Evolutionary conservation across 2,329 filamentous ascomycete genomes (phyloP).

Genomic region (Akanthomyces uredinophilus): DNA sequence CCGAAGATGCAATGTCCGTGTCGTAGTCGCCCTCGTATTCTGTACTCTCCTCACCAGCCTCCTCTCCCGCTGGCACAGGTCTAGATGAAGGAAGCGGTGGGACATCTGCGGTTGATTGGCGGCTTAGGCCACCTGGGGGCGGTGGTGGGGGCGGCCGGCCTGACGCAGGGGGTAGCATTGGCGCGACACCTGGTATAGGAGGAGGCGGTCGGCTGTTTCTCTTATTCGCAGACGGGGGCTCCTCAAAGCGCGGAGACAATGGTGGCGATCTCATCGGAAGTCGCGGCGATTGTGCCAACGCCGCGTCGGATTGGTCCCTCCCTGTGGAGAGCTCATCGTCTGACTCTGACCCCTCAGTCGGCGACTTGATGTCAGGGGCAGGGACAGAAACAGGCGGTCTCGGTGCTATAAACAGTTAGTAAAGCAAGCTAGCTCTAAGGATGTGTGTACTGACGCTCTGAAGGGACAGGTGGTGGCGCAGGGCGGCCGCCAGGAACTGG

Average conservation of each 20-base stretch:
- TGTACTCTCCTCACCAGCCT: conserved; percentile 72
- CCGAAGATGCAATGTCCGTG: conserved; percentile 91
- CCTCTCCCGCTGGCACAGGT: conserved; percentile 47
- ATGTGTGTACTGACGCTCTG: conserved; percentile 50
- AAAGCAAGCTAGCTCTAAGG: conserved; percentile 22
- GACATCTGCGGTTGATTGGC: conserved; percentile 55
- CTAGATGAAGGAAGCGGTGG: conserved; percentile 38
- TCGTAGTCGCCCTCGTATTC: conserved; percentile 98
- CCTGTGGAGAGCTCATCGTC: conserved; percentile 75
- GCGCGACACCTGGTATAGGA: conserved; percentile 55
- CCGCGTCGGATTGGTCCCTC: conserved; percentile 36
- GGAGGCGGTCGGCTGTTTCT: conserved; percentile 53
- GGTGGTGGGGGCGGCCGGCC: conserved; percentile 63
- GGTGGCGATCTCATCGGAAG: conserved; percentile 27
- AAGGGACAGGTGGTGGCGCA: conserved; percentile 52
- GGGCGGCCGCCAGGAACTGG: conserved; percentile 48
- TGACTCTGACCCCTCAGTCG: conserved; percentile 75
- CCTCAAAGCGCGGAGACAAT: conserved; percentile 32
- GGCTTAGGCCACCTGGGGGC: conserved; percentile 50
- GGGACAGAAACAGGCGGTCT: conserved; percentile 55
- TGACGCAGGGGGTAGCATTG: conserved; percentile 43
- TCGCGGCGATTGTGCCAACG: conserved; percentile 26
- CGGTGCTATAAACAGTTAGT: conserved; percentile 38
- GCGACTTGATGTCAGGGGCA: conserved; percentile 53
- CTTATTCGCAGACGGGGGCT: conserved; percentile 40